Evolutionary conservation across 2,329 filamentous ascomycete species (phyloP).

Genomic region (Clarireedia paspali): DNA sequence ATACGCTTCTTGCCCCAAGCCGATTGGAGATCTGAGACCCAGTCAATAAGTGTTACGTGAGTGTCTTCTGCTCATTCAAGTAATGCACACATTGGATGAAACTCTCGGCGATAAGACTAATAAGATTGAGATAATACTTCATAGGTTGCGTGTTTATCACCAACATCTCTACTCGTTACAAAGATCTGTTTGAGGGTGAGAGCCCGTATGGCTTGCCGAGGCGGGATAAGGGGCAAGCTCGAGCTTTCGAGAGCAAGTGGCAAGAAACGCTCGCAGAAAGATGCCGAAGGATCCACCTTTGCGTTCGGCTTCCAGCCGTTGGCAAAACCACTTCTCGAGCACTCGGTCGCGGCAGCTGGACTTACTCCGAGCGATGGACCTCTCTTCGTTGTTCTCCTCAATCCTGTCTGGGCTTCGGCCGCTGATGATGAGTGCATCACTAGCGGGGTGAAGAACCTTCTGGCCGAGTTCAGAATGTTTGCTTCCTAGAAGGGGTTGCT

Average conservation of each 20-base stretch:
- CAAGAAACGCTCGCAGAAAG: background rate
- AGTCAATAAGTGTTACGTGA: background rate
- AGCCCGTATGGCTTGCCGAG: no score
- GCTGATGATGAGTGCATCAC: background rate
- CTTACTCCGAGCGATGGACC: background rate
- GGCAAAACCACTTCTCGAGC: slow-evolving; percentile 1
- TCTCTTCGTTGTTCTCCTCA: slow-evolving; percentile 1
- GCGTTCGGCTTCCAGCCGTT: slow-evolving; percentile 1
- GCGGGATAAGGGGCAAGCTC: no score
- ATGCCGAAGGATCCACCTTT: background rate
- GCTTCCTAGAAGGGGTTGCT: background rate
- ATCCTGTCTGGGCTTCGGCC: background rate
- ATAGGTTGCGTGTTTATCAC: no score
- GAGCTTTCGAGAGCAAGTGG: background rate
- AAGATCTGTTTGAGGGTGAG: no score
- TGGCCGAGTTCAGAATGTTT: background rate
- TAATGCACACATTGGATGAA: no score
- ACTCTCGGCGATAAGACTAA: background rate
- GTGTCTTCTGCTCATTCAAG: no score
- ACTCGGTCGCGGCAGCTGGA: background rate
- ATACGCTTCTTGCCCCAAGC: background rate
- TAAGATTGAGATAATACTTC: background rate
- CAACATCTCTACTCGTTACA: no score
- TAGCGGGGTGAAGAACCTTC: background rate
- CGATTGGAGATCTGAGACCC: background rate